Percentiles rank a stretch among this genome's conserved stretches.
phyloP scores from a whole-genome alignment of 495 filamentous ascomycete genomes.

The Cenococcum geophilum region DNA sequence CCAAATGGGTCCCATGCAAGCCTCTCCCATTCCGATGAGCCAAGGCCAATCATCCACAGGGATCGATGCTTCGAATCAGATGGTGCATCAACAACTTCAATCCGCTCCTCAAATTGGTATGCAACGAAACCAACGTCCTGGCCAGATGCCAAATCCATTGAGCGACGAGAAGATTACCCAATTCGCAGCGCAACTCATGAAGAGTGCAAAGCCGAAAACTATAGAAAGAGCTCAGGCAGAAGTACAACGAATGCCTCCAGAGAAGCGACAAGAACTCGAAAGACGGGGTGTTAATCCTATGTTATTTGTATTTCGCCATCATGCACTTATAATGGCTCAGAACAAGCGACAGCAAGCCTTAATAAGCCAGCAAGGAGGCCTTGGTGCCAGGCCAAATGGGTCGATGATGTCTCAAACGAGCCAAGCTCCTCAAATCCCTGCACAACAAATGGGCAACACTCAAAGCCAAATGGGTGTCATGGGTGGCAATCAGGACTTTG shows the following conservation, averaged over 20 bases:
- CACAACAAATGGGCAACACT: conserved; percentile 31
- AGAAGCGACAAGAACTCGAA: conserved; percentile 42
- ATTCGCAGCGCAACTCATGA: conserved; percentile 41
- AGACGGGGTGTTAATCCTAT: conserved; percentile 46
- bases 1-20: conserved; percentile 44
- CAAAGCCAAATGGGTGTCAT: conserved; percentile 40
- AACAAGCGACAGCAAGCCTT: conserved; percentile 13
- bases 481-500: conserved; percentile 42
- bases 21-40: conserved; percentile 46
- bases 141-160: conserved; percentile 8
- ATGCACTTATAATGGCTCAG: conserved; percentile 30
- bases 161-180: conserved; percentile 43
- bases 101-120: conserved; percentile 30
- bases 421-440: conserved; percentile 41
- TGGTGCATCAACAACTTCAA: conserved; percentile 42
- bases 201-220: conserved; percentile 42
- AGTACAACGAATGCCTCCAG: conserved; percentile 37
- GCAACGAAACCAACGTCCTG: conserved; percentile 19
- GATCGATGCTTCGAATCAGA: conserved; percentile 43
- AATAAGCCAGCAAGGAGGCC: conserved; percentile 12
- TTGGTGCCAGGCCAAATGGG: conserved; percentile 9
- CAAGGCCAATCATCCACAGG: conserved; percentile 38
- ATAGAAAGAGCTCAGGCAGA: conserved; percentile 44
- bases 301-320: conserved; percentile 47
- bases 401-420: not conserved